phyloP scores from a whole-genome alignment of 108 stramenopile species.

The Nannochloropsis granulata region DNA sequence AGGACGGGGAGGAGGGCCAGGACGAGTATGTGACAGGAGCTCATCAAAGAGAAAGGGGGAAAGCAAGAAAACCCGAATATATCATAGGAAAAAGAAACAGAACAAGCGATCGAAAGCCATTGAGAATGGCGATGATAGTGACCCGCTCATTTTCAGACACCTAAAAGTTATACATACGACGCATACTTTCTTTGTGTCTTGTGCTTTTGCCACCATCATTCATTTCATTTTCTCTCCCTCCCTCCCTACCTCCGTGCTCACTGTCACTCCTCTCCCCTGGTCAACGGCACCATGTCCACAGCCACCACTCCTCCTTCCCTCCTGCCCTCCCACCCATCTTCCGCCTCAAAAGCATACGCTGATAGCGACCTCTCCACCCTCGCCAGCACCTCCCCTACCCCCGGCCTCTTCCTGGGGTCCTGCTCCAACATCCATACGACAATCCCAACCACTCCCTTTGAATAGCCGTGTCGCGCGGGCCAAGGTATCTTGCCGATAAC shows the following conservation, averaged over 20 bases:
- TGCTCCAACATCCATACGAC: background rate
- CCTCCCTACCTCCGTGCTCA: background rate
- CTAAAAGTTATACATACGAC: too few species aligned
- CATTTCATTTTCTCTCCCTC: background rate
- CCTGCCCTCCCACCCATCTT: background rate
- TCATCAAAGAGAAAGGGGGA: too few species aligned
- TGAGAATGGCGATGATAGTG: too few species aligned
- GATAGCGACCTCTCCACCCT: background rate
- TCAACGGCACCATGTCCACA: background rate
- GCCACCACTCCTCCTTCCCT: background rate
- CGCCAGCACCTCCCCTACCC: slow-evolving; percentile 15
- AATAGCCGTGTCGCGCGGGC: background rate
- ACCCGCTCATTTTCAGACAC: too few species aligned
- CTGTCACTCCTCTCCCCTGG: background rate
- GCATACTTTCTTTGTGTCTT: too few species aligned
- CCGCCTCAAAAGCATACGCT: background rate
- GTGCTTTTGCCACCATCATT: too few species aligned
- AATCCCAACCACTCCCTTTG: background rate
- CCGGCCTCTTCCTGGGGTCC: slow-evolving; percentile 9
- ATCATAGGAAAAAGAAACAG: too few species aligned
- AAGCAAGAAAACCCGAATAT: too few species aligned
- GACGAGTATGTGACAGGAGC: too few species aligned
- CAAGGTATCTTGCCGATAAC: slow-evolving; percentile 18
- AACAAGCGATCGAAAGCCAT: too few species aligned
- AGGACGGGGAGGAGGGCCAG: too few species aligned